Conservation (phyloP, 441 rosid genomes). For the Dalechampia spathulata region DNA sequence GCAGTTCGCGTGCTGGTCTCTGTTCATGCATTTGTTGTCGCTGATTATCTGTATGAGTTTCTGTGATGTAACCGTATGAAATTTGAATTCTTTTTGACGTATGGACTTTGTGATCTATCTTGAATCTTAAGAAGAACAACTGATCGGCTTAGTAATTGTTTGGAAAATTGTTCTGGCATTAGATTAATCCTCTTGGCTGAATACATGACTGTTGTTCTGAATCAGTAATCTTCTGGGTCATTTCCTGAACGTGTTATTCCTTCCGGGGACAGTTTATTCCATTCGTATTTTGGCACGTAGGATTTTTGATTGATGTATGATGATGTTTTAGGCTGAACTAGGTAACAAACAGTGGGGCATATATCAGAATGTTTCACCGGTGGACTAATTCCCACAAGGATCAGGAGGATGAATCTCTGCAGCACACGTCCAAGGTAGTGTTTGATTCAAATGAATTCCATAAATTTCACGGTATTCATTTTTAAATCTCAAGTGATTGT, state of each 20-base stretch:
- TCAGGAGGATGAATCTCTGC: constrained; percentile 38
- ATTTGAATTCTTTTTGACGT: too few species aligned
- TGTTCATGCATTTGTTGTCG: not conserved
- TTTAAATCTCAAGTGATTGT: too few species aligned
- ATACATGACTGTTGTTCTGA: too few species aligned
- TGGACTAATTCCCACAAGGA: constrained; percentile 37
- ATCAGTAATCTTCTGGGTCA: not conserved
- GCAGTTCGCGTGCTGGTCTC: not conserved
- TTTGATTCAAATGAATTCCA: too few species aligned
- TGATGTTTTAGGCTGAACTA: constrained; percentile 16
- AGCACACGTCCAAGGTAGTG: constrained; percentile 57
- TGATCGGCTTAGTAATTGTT: too few species aligned
- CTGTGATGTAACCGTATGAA: too few species aligned
- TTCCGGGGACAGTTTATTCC: not conserved
- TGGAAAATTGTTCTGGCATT: too few species aligned
- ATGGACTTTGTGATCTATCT: too few species aligned
- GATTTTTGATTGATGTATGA: not conserved
- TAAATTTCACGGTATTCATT: too few species aligned
- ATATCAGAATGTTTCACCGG: constrained; percentile 56
- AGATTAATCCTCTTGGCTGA: too few species aligned
- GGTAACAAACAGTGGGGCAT: constrained; percentile 12
- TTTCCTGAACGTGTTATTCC: not conserved
- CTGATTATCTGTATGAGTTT: not conserved
- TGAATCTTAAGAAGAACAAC: too few species aligned
- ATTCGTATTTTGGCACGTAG: not conserved